Evolutionary conservation across 768 basidiomycete genomes (phyloP).

Genomic region (Tephrocybe sp.): DNA sequence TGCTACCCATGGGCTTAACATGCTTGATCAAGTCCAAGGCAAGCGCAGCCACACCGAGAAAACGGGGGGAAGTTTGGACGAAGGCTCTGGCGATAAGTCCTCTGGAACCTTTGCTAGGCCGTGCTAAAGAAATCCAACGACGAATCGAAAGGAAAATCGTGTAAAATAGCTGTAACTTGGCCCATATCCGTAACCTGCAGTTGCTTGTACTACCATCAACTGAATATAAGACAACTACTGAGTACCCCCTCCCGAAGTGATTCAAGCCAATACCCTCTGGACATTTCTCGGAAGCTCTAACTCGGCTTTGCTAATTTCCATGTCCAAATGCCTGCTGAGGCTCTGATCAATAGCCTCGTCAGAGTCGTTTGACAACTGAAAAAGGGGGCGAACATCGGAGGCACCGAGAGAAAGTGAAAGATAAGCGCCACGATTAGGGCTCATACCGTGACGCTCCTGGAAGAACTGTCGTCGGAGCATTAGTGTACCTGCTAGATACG

Average conservation of each 20-base stretch:
- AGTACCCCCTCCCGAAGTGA: too few species aligned
- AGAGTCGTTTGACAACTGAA: slow-evolving; percentile 16
- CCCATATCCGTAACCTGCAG: too few species aligned
- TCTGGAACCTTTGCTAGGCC: slow-evolving; percentile 70
- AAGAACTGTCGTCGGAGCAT: slow-evolving; percentile 43
- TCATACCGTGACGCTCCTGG: slow-evolving; percentile 31
- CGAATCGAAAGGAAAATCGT: too few species aligned
- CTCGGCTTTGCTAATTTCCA: too few species aligned
- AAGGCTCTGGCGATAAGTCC: slow-evolving; percentile 43
- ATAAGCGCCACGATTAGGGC: slow-evolving; percentile 21
- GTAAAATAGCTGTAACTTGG: too few species aligned
- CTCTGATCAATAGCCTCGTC: slow-evolving; percentile 14
- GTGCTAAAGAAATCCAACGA: slow-evolving; percentile 48
- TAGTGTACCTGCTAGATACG: slow-evolving; percentile 45
- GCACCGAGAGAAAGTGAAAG: slow-evolving; percentile 22
- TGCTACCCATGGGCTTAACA: slow-evolving; percentile 51
- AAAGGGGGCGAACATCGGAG: slow-evolving; percentile 11
- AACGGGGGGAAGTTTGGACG: slow-evolving; percentile 44
- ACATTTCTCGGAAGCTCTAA: too few species aligned
- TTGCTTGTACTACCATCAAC: too few species aligned
- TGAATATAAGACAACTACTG: too few species aligned
- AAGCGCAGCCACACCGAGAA: slow-evolving; percentile 35
- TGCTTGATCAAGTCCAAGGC: slow-evolving; percentile 31
- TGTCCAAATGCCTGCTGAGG: too few species aligned
- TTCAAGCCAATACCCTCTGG: too few species aligned